A percentile compares a stretch with the other conserved stretches of the same genome.
These are phyloP conservation scores for Dioscorea zingiberensis DNA, from an alignment of 106 monocot genomes.

Conservation along the genomic window DNA sequence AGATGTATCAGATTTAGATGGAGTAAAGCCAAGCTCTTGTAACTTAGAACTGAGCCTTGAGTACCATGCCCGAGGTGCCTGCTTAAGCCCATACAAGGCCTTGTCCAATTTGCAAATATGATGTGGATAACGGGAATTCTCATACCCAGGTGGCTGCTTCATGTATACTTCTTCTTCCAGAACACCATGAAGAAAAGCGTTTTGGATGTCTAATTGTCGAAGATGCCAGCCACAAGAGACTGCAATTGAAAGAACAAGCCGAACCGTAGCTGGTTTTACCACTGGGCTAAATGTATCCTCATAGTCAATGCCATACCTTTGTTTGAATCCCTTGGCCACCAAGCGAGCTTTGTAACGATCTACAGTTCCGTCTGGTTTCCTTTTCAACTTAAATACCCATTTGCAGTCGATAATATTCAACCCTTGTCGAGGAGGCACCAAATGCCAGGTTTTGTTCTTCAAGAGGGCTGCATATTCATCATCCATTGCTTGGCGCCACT, in stretches of 20 bases:
- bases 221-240: neutral
- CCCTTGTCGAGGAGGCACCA: neutral
- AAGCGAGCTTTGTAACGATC: neutral
- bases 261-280: neutral
- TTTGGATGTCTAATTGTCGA: neutral
- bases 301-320: neutral
- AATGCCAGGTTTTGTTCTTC: neutral
- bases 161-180: neutral
- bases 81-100: neutral
- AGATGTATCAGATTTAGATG: neutral
- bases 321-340: neutral
- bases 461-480: neutral
- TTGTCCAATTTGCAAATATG: neutral
- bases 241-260: neutral
- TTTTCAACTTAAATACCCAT: neutral
- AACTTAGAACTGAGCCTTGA: neutral
- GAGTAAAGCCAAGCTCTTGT: neutral
- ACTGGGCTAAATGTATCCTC: neutral
- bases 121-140: neutral
- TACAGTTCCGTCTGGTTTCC: neutral
- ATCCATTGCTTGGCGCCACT: neutral
- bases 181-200: neutral
- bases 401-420: neutral
- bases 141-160: neutral
- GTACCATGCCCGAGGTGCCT: neutral